phyloP scores from a whole-genome alignment of 768 basidiomycete genomes.

The Lactarius akahatsu region DNA sequence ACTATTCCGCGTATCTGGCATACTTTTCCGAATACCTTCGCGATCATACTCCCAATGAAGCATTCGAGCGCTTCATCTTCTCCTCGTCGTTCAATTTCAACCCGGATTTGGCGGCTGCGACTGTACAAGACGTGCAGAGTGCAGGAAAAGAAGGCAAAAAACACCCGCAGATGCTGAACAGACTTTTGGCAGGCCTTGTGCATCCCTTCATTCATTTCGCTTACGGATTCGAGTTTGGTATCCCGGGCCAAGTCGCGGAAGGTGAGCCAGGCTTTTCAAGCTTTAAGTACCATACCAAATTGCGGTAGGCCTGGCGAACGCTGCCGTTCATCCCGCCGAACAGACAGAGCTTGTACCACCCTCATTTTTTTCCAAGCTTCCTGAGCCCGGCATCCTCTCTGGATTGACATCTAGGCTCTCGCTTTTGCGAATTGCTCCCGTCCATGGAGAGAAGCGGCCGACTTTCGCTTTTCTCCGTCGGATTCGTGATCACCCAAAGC shows the following conservation, averaged over 20 bases:
- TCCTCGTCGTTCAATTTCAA: conserved; percentile 50
- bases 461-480: conserved; percentile 51
- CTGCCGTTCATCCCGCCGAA: conserved; percentile 47
- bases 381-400: conserved; percentile 9
- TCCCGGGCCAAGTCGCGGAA: conserved; percentile 61
- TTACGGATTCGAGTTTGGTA: conserved; percentile 60
- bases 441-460: conserved; percentile 40
- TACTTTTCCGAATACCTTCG: conserved; percentile 50
- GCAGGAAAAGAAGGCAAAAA: conserved; percentile 26
- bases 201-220: conserved; percentile 68
- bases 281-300: neutral
- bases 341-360: conserved; percentile 39
- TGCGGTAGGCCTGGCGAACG: conserved; percentile 53
- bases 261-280: conserved; percentile 39
- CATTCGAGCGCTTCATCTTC: conserved; percentile 65
- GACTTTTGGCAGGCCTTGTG: conserved; percentile 54
- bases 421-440: conserved; percentile 14
- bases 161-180: conserved; percentile 56
- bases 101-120: conserved; percentile 29
- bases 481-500: conserved; percentile 50
- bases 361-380: conserved; percentile 30
- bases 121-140: conserved; percentile 20
- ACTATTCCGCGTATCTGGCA: conserved; percentile 55
- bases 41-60: conserved; percentile 43
- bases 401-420: conserved; percentile 35